phyloP scores from a whole-genome alignment of 805 yeast genomes.

The Scheffersomyces spartinae region DNA sequence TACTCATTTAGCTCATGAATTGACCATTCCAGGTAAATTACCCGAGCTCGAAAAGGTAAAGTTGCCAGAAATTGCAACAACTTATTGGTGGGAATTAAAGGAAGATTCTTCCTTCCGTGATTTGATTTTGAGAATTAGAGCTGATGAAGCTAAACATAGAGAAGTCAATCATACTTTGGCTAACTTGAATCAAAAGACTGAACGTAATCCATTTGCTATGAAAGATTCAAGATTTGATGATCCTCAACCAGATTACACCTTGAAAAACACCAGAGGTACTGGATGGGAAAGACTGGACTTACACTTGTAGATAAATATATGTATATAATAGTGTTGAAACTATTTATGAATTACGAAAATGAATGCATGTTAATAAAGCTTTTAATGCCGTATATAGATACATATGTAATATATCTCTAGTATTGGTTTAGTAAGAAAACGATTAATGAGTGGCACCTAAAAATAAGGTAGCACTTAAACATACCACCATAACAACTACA shows the following conservation, averaged over 20 bases:
- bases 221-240: constrained; percentile 15
- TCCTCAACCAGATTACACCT: constrained; percentile 28
- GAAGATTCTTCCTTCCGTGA: constrained; percentile 45
- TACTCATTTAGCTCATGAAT: constrained; percentile 43
- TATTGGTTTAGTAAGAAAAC: not conserved
- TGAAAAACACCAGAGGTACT: constrained; percentile 16
- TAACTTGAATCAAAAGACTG: constrained; percentile 38
- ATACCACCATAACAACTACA: constrained; percentile 39
- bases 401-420: too few relatives aligned
- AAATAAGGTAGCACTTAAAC: constrained; percentile 38
- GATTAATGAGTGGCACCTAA: constrained; percentile 24
- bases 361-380: too few relatives aligned
- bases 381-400: too few relatives aligned
- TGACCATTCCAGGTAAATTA: constrained; percentile 37
- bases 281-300: constrained; percentile 39
- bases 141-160: constrained; percentile 71
- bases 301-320: too few relatives aligned
- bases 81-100: constrained; percentile 48
- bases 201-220: constrained; percentile 59
- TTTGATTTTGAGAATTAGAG: constrained; percentile 49
- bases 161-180: constrained; percentile 74
- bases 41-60: constrained; percentile 33
- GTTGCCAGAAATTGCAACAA: constrained; percentile 49
- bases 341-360: too few relatives aligned
- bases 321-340: too few relatives aligned